Base-by-base conservation (phyloP, 495 filamentous ascomycete species). In the Amniculicola lignicola region DNA sequence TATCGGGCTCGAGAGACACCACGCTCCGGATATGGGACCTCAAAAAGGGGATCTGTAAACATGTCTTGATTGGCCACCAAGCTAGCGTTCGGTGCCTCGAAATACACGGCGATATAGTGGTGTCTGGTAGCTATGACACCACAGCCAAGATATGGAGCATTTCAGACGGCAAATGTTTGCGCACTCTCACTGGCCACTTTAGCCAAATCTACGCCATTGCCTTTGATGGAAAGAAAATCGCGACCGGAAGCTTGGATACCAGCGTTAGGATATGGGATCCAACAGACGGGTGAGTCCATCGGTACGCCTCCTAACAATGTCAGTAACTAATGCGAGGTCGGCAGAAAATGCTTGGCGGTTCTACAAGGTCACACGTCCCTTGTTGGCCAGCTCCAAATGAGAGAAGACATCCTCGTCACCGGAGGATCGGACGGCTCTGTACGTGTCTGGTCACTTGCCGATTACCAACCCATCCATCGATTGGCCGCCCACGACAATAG, bases 121-220 rank as follows among this genome's bases (percentile, higher is more conserved):
- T 97, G 14, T 96, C 90, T 22, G 93, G 93, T 23, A 95, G 90
- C 69, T 98, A 98, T 67, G 93, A 98, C 63, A 96, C 93, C 2
- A 95, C 89, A 1, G 93, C 93, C 11, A 88, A 89, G 58, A 90
- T 98, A 40, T 98, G 93, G 93, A 96, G 88, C 64, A 96, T 98
- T 22, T 89, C 87, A 2, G 87, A 95, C 69, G 94, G 93, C 9
- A 82, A 88, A 58, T 97, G 92, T 67, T 72, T 96, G 25, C 81
- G 91, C 28, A 96, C 89, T 3, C 75, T 98, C 21, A 83, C 81
- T n/a, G 93, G 93, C 0, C 93, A 98, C 73, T 97, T 96, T 72
- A 97, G 93, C 68, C 93, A 98, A 64, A 98, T 98, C 49, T 98
- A 98, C 65, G 94, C 93, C 10, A 95, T 98, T 65, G 92, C 93